A percentile compares a stretch with the other conserved stretches of the same genome.
Evolutionary conservation across 176 grass and related monocot genomes (phyloP).

Genomic region (Oryza meridionalis): DNA sequence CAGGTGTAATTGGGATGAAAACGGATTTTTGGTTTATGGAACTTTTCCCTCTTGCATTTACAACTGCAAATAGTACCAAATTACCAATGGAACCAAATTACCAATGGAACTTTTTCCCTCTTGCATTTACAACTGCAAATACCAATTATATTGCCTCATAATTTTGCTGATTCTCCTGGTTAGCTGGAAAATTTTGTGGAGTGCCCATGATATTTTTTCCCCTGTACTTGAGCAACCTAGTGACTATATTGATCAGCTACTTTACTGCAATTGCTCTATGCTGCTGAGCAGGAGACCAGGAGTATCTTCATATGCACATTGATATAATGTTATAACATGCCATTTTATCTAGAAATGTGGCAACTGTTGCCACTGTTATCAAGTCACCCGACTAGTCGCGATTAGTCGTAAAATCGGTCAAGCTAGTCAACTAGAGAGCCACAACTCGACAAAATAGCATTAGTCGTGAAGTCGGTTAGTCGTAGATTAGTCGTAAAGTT

Average conservation of each 20-base stretch:
- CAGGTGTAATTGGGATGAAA: background rate
- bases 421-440: too few species aligned
- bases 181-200: background rate
- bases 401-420: too few species aligned
- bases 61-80: background rate
- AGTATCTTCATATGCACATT: background rate
- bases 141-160: background rate
- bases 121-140: background rate
- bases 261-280: slow-evolving; percentile 2
- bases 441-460: too few species aligned
- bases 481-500: too few species aligned
- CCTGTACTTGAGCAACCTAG: background rate
- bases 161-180: background rate
- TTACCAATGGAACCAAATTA: too few species aligned
- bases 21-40: slow-evolving; percentile 14
- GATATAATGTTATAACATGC: background rate
- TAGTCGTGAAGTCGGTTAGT: too few species aligned
- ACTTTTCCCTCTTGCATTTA: background rate
- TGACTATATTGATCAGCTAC: background rate
- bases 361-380: background rate
- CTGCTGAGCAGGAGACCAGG: background rate
- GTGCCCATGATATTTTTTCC: slow-evolving; percentile 1
- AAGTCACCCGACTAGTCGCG: too few species aligned
- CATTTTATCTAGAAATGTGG: slow-evolving; percentile 29
- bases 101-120: background rate